Evolutionary conservation across 345 rosid genomes (phyloP).

Genomic region (Populus davidiana): DNA sequence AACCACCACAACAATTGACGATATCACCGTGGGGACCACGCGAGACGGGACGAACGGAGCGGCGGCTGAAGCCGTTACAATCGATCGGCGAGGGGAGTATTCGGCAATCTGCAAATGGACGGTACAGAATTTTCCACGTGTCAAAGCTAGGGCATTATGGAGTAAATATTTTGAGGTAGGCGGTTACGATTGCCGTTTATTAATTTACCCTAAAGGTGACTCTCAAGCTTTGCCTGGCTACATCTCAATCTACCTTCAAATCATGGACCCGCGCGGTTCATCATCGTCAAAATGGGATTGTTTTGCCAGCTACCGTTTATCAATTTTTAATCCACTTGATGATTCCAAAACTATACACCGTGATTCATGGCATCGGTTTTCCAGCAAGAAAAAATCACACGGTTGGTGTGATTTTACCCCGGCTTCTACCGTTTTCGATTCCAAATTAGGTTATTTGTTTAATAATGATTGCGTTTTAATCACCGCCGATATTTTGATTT

Average conservation of each 20-base stretch:
- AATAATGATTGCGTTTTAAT: slow-evolving; percentile 68
- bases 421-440: slow-evolving; percentile 71
- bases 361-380: slow-evolving; percentile 98
- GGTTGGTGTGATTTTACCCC: slow-evolving; percentile 99
- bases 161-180: slow-evolving; percentile 98
- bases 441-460: slow-evolving; percentile 72
- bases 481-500: slow-evolving; percentile 83
- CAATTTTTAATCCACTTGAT: slow-evolving; percentile 69
- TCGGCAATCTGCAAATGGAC: slow-evolving; percentile 92
- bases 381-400: slow-evolving; percentile 93
- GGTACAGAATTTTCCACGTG: slow-evolving; percentile 69
- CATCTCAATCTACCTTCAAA: slow-evolving; percentile 85
- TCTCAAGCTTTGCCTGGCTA: slow-evolving; percentile 95
- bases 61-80: slow-evolving; percentile 61
- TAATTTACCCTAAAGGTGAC: slow-evolving; percentile 94
- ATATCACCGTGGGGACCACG: slow-evolving; percentile 48
- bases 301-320: slow-evolving; percentile 90
- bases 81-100: slow-evolving; percentile 80
- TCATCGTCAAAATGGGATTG: slow-evolving; percentile 92
- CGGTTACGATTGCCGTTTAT: slow-evolving; percentile 90
- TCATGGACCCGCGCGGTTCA: slow-evolving; percentile 94
- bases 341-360: slow-evolving; percentile 88
- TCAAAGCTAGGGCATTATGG: slow-evolving; percentile 90
- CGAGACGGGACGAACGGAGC: slow-evolving; percentile 82
- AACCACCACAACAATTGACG: slow-evolving; percentile 45